Evolutionary conservation across 169 alveolate genomes (phyloP).

Genomic region (Besnoitia besnoiti): DNA sequence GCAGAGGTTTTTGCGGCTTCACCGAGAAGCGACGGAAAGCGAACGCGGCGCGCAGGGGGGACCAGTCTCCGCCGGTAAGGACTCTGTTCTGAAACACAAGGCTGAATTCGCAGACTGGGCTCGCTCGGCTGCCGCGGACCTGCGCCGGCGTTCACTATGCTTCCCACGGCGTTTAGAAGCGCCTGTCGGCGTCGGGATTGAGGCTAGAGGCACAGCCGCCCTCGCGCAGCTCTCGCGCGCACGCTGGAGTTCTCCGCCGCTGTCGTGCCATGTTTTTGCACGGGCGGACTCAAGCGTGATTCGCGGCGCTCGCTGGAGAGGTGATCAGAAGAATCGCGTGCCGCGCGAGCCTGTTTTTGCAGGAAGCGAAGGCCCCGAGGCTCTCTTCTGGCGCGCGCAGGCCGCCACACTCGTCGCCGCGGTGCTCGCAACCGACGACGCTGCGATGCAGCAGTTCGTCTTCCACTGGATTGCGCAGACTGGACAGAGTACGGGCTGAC

Average conservation of each 20-base stretch:
- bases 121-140: too few relatives aligned
- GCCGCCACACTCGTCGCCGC: not conserved
- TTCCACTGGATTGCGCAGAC: slow-evolving; percentile 25
- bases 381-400: slow-evolving; percentile 26
- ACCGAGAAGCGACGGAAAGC: not conserved
- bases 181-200: too few relatives aligned
- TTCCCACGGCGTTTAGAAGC: too few relatives aligned
- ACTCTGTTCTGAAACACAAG: too few relatives aligned
- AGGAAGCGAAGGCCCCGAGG: not conserved
- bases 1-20: not conserved
- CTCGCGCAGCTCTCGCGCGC: too few relatives aligned
- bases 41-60: not conserved
- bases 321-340: not conserved
- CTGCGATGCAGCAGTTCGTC: not conserved
- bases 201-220: too few relatives aligned
- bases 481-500: slow-evolving; percentile 9
- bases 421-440: slow-evolving; percentile 10
- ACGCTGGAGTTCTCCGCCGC: too few relatives aligned
- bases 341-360: not conserved
- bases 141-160: too few relatives aligned
- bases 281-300: too few relatives aligned
- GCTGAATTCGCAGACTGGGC: too few relatives aligned
- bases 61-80: not conserved
- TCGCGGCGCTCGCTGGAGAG: too few relatives aligned
- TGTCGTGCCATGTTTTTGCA: too few relatives aligned